Evolutionary conservation across 202 grass and related monocot genomes (phyloP), one percentile per base, ranked within the genome.

Genomic region (Digitaria exilis): DNA sequence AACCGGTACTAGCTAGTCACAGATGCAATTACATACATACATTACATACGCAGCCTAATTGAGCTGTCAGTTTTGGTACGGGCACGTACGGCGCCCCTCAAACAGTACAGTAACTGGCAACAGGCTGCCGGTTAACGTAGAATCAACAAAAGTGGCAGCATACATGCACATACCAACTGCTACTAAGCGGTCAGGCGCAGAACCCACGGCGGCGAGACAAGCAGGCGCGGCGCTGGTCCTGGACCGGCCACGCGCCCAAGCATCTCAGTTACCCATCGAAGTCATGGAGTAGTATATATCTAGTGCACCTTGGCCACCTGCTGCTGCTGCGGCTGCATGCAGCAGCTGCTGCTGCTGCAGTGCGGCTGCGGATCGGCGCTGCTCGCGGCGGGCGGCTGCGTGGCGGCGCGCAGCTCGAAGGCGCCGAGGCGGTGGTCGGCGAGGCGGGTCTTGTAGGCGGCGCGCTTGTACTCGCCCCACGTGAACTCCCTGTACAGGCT

Each of bases 381-480:
- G 24, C 3, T 12, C 10, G 74, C n/a, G n/a, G n/a, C 15, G 18
- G 41, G 7, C 18, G 26, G 59, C 18, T 42, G 22, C 65, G 13
- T 21, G 67, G 32, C 56, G 70, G 21, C 11, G n/a, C 37, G 50
- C 21, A 89, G 83, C 85, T 98, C 92, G 88, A 93, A 98, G 76
- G 89, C 69, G 44, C 82, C 87, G 26, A 98, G 96, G n/a, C 96
- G 90, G 86, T 98, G 52, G 71, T 98, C 96, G 57, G 35, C 85
- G 63, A 98, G 89, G 76, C 96, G 88, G 25, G 89, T 90, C 84
- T 85, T 93, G 89, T 93, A 95, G 15, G 89, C 85, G 60, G 96
- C 90, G 82, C 35, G 63, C 90, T 93, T 95, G 93, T 98, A 98
- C 85, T 98, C 92, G 46, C 21, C 88, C 96, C 96, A 98, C 56